phyloP scores from a whole-genome alignment of 2,329 filamentous ascomycete species.

The Pseudogymnoascus verrucosus region DNA sequence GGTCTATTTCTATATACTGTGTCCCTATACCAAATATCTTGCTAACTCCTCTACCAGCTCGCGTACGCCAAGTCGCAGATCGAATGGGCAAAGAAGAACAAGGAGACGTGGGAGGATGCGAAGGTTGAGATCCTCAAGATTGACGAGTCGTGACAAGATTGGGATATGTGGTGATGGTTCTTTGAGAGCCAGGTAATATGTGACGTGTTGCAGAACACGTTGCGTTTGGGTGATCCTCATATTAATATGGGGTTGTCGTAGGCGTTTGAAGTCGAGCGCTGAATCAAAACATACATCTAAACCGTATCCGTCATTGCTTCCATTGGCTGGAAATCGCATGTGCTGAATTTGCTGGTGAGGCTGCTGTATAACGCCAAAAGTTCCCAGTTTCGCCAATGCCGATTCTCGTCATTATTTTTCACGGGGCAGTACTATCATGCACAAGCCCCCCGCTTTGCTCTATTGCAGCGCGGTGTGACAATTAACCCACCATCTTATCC shows the following conservation, averaged over 20 bases:
- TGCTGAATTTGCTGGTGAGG: neutral
- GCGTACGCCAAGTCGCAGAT: constrained; percentile 65
- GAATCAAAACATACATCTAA: neutral
- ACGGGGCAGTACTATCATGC: neutral
- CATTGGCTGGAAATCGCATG: neutral
- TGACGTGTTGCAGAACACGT: neutral
- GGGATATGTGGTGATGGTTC: neutral
- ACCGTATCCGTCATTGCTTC: neutral
- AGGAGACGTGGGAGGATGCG: constrained; percentile 67
- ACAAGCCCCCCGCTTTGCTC: neutral
- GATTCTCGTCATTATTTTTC: neutral
- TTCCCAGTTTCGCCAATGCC: neutral
- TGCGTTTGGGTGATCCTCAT: neutral
- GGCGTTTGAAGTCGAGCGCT: constrained; percentile 4
- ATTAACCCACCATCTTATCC: neutral
- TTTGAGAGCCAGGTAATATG: constrained; percentile 4
- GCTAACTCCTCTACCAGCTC: constrained; percentile 39
- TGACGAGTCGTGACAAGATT: constrained; percentile 31
- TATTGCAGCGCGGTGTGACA: neutral
- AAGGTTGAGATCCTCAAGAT: constrained; percentile 64
- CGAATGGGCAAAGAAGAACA: constrained; percentile 66
- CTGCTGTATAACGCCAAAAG: neutral
- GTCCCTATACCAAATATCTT: constrained; percentile 12
- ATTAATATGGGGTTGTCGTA: neutral
- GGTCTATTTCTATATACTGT: neutral